Base-by-base conservation (phyloP, 1,139 yeast genomes). In the Komagataea norvegica region DNA sequence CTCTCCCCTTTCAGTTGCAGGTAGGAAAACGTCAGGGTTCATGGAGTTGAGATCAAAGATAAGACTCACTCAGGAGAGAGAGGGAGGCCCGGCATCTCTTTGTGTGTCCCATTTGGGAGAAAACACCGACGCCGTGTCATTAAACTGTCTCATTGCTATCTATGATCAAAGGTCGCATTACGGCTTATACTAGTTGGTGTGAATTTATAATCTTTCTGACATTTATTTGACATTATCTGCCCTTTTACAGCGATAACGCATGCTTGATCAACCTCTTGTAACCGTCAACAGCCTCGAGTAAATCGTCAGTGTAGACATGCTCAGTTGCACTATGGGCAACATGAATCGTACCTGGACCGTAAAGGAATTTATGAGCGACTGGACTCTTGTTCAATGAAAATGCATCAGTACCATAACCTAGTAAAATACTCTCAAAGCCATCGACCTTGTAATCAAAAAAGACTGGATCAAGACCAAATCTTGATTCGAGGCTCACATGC, bases 271-370 rank as follows among this genome's bases (percentile, higher is more conserved):
- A 56, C 32, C 56, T 61, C 48, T 68, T 70, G 61, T 76, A 77
- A 5, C 79, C 86, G 5, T 62, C 71, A 21, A 79, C 74, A 5
- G 81, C 73, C 14, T 63, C 64, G 19, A 66, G 45, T 37, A 79
- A 60, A 49, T 75, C 79, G 9, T 59, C 56, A 22, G 69, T 62
- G 6, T 68, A 67, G 25, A 79, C 73, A 49, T 59, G 68, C 55
- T 79, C 87, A 39, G 68, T 52, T 40, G 68, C 80, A 3, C 77
- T 71, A 53, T 79, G 87, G 1, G 86, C 86, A 15, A 75, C 79
- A 31, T 66, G 68, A 41, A 79, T 79, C 5, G 75, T 59, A 1
- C 87, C 87, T 1, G 87, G 84, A 0, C 88, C 87, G 49, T 77
- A 79, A 26, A 79, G 60, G 47, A 72, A 77, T 43, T 76, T 59